Conservation (phyloP, 2,329 filamentous ascomycete species). For the Diaporthe vaccinii region DNA sequence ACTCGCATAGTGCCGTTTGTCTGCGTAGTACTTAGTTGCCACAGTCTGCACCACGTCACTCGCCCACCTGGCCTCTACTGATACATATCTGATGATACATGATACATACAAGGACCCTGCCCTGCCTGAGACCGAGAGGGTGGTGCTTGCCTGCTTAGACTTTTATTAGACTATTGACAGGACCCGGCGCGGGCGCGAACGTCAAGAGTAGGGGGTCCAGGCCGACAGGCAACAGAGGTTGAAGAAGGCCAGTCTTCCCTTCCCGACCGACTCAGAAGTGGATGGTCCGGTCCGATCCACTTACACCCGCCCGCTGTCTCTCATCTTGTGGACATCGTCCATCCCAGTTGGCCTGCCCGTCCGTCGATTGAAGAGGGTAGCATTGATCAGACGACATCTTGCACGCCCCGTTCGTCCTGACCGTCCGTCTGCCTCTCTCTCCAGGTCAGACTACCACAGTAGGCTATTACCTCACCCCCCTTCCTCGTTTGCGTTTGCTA, state of each 20-base stretch:
- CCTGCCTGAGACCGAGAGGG: slow-evolving; percentile 22
- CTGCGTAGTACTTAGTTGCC: neutral
- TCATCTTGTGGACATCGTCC: slow-evolving; percentile 34
- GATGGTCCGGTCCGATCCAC: slow-evolving; percentile 35
- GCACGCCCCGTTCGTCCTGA: slow-evolving; percentile 25
- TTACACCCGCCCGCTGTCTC: slow-evolving; percentile 37
- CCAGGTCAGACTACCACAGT: neutral
- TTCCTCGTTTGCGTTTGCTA: neutral
- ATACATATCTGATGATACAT: slow-evolving; percentile 26
- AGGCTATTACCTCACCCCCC: neutral
- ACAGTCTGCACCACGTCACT: slow-evolving; percentile 23
- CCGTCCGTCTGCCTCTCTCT: neutral
- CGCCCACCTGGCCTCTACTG: slow-evolving; percentile 10
- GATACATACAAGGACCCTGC: slow-evolving; percentile 29
- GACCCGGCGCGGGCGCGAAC: neutral
- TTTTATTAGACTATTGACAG: neutral
- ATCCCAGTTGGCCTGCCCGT: slow-evolving; percentile 32
- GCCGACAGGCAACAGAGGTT: slow-evolving; percentile 1
- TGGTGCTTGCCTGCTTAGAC: slow-evolving; percentile 1
- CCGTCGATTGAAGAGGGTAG: slow-evolving; percentile 17
- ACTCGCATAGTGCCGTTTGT: neutral
- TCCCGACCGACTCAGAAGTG: slow-evolving; percentile 34
- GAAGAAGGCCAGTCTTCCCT: slow-evolving; percentile 28
- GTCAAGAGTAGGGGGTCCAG: slow-evolving; percentile 17
- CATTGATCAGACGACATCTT: slow-evolving; percentile 28